Evolutionary conservation across 345 rosid species (phyloP).

Genomic region (Citrus reticulata): DNA sequence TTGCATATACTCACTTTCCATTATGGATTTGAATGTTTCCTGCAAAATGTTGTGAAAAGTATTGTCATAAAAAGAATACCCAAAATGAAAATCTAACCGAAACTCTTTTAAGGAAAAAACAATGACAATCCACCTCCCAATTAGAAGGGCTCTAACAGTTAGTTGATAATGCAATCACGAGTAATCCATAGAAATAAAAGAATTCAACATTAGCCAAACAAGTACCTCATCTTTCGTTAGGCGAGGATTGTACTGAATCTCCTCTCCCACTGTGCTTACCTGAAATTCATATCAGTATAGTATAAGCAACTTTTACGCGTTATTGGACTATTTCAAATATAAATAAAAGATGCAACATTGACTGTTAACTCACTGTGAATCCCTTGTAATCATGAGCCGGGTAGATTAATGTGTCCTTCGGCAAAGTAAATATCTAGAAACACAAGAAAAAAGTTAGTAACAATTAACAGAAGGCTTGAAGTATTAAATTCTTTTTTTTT

Average conservation of each 20-base stretch:
- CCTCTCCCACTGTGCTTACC: slow-evolving; percentile 96
- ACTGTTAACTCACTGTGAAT: slow-evolving; percentile 50
- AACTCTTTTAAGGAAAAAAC: not conserved
- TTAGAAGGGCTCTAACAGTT: not conserved
- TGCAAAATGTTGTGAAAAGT: slow-evolving; percentile 25
- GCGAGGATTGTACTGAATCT: slow-evolving; percentile 71
- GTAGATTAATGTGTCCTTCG: slow-evolving; percentile 77
- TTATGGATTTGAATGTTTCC: slow-evolving; percentile 75
- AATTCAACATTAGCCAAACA: not conserved
- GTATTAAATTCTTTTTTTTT: not conserved
- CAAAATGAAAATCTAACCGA: not conserved
- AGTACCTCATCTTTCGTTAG: slow-evolving; percentile 78
- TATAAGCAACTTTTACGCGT: not conserved
- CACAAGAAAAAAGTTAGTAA: slow-evolving; percentile 6
- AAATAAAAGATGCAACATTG: not conserved
- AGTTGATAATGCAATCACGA: not conserved
- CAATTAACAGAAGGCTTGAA: not conserved
- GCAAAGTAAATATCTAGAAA: slow-evolving; percentile 77
- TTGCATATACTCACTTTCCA: slow-evolving; percentile 64
- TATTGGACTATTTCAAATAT: slow-evolving; percentile 1
- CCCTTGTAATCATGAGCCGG: slow-evolving; percentile 98
- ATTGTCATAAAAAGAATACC: not conserved
- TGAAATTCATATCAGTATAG: slow-evolving; percentile 24
- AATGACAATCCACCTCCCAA: not conserved
- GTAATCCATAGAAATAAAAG: not conserved